These are phyloP conservation scores for Orbilia brochopaga DNA, from an alignment of 2,329 filamentous ascomycete species.

Conservation along the genomic window DNA sequence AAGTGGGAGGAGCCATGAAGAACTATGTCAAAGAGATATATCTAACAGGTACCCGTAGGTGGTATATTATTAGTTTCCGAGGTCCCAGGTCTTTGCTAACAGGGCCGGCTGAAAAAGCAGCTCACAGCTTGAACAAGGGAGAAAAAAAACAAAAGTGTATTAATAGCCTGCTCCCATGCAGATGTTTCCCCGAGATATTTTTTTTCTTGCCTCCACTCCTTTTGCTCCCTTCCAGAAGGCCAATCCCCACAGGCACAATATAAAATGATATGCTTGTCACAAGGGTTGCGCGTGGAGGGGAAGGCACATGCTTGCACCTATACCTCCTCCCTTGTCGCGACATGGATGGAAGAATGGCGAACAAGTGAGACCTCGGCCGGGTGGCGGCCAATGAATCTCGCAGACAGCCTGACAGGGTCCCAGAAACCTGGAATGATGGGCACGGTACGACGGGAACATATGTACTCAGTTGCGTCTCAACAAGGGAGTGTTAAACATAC, in stretches of 20 bases:
- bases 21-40: constrained; percentile 24
- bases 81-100: background rate
- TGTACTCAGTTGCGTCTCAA: background rate
- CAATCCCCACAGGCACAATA: background rate
- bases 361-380: constrained; percentile 3
- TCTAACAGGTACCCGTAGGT: constrained; percentile 11
- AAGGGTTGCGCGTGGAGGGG: background rate
- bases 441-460: constrained; percentile 47
- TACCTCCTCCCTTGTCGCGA: background rate
- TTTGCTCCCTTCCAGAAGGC: background rate
- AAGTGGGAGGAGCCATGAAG: constrained; percentile 48
- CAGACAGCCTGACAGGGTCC: constrained; percentile 8
- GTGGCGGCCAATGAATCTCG: background rate
- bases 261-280: background rate
- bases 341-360: constrained; percentile 2
- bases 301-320: background rate
- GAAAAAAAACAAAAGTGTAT: background rate
- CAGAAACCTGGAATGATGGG: constrained; percentile 24
- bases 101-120: background rate
- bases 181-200: background rate
- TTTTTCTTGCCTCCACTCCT: background rate
- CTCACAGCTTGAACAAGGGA: too few species aligned
- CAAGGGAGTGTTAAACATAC: background rate
- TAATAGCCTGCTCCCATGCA: background rate
- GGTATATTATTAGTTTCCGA: constrained; percentile 4